These are phyloP conservation scores for Pyrus hybrid DNA, from an alignment of 331 rosid species.

Conservation along the genomic window DNA sequence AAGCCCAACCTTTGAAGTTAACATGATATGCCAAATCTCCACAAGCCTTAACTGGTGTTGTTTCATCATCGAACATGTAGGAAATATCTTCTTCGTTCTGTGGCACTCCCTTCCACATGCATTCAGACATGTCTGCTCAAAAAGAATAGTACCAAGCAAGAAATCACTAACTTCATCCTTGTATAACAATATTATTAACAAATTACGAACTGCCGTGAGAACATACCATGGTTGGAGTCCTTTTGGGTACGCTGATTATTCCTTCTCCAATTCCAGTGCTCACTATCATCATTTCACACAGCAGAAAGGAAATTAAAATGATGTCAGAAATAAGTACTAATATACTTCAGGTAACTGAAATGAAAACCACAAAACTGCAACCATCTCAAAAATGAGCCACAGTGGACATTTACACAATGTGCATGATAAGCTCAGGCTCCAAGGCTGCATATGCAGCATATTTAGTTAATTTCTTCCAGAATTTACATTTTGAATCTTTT, in stretches of 20 bases:
- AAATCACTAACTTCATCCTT: not conserved
- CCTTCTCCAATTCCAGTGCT: constrained; percentile 57
- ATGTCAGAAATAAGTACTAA: not conserved
- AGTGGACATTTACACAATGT: constrained; percentile 9
- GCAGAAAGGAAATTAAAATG: not conserved
- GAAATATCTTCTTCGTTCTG: constrained; percentile 70
- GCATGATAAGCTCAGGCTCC: not conserved
- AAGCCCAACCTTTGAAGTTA: constrained; percentile 28
- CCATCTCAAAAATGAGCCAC: constrained; percentile 9
- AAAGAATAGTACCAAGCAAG: constrained; percentile 14
- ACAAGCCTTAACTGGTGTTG: constrained; percentile 91
- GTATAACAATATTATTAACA: not conserved
- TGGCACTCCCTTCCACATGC: constrained; percentile 59
- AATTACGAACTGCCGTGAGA: not conserved
- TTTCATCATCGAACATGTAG: constrained; percentile 67
- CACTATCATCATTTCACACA: constrained; percentile 26
- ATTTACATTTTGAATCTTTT: not conserved
- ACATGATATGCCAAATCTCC: constrained; percentile 69
- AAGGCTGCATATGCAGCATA: not conserved
- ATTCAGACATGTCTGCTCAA: constrained; percentile 48
- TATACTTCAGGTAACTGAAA: not conserved
- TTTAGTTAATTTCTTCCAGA: not conserved
- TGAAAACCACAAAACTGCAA: not conserved
- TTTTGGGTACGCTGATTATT: constrained; percentile 32
- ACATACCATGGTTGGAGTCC: constrained; percentile 49